Conservation (phyloP, 345 rosid species). For the Gynandropsis gynandra region DNA sequence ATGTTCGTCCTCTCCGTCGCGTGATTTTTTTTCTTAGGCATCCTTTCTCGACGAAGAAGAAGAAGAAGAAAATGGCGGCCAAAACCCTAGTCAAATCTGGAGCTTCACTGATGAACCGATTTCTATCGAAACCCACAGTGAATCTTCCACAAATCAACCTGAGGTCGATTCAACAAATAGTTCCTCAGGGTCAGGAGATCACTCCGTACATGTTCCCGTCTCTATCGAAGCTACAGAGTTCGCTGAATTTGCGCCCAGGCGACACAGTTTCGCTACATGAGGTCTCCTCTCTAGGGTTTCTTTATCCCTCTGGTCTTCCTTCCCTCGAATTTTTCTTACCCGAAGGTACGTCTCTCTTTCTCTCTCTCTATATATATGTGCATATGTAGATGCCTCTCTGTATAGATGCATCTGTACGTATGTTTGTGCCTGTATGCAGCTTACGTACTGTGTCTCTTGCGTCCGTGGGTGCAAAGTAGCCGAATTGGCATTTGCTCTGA, state of each 20-base stretch:
- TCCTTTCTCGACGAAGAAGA: constrained; percentile 16
- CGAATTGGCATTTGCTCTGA: constrained; percentile 3
- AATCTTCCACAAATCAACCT: constrained; percentile 29
- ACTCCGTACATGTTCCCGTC: constrained; percentile 59
- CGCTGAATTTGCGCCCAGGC: constrained; percentile 32
- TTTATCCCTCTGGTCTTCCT: constrained; percentile 78
- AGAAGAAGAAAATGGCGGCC: constrained; percentile 46
- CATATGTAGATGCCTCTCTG: background rate
- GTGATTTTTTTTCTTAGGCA: background rate
- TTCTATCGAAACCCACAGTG: constrained; percentile 32
- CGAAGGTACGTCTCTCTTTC: constrained; percentile 40
- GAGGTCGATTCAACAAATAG: constrained; percentile 22
- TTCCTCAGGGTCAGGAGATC: constrained; percentile 28
- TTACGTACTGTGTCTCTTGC: background rate
- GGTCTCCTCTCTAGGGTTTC: constrained; percentile 38
- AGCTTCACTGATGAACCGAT: constrained; percentile 53
- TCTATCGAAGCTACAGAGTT: constrained; percentile 34
- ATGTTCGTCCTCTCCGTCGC: constrained; percentile 1
- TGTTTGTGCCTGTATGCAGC: background rate
- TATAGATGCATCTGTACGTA: background rate
- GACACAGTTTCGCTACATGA: constrained; percentile 32
- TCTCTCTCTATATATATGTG: background rate
- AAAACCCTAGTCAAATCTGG: constrained; percentile 62
- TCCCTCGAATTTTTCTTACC: constrained; percentile 84
- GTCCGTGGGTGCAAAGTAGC: constrained; percentile 14